phyloP scores from a whole-genome alignment of 2,329 filamentous ascomycete genomes.

The Fusarium pseudonygamai region DNA sequence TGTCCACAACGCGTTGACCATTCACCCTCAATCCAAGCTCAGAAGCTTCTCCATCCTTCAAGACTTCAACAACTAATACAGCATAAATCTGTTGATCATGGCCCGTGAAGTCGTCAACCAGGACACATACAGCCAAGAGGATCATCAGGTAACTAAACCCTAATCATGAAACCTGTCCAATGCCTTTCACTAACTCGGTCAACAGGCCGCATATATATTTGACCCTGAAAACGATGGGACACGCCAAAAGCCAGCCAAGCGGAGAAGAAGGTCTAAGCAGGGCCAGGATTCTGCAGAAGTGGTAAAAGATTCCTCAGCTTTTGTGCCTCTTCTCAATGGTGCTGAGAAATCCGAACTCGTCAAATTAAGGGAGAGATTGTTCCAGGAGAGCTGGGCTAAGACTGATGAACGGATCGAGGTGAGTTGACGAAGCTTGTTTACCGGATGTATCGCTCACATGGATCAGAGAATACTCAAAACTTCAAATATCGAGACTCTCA shows the following conservation, averaged over 20 bases:
- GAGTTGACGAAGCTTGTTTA: background rate
- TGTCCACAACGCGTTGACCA: slow-evolving; percentile 35
- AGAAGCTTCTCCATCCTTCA: slow-evolving; percentile 4
- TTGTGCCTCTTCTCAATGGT: slow-evolving; percentile 64
- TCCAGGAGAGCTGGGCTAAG: slow-evolving; percentile 69
- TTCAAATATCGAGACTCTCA: slow-evolving; percentile 68
- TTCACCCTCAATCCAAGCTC: slow-evolving; percentile 11
- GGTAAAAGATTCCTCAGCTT: slow-evolving; percentile 46
- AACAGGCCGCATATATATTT: slow-evolving; percentile 71
- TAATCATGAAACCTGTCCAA: background rate
- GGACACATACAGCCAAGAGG: slow-evolving; percentile 51
- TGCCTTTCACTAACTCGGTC: slow-evolving; percentile 24
- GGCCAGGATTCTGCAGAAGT: slow-evolving; percentile 28
- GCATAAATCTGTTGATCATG: slow-evolving; percentile 32
- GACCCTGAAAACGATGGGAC: slow-evolving; percentile 57
- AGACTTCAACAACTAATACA: background rate
- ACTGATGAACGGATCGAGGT: slow-evolving; percentile 71
- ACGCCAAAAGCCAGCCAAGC: slow-evolving; percentile 60
- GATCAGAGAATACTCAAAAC: slow-evolving; percentile 65
- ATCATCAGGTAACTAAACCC: slow-evolving; percentile 53
- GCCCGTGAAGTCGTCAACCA: slow-evolving; percentile 32
- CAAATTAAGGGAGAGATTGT: slow-evolving; percentile 66
- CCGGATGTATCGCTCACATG: slow-evolving; percentile 37
- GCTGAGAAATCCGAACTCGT: slow-evolving; percentile 60
- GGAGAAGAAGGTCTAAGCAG: slow-evolving; percentile 62